Percentiles rank a stretch among this genome's conserved stretches.
Evolutionary conservation across 1,284 basidiomycete species (phyloP).

Genomic region (Ustilago lituana): DNA sequence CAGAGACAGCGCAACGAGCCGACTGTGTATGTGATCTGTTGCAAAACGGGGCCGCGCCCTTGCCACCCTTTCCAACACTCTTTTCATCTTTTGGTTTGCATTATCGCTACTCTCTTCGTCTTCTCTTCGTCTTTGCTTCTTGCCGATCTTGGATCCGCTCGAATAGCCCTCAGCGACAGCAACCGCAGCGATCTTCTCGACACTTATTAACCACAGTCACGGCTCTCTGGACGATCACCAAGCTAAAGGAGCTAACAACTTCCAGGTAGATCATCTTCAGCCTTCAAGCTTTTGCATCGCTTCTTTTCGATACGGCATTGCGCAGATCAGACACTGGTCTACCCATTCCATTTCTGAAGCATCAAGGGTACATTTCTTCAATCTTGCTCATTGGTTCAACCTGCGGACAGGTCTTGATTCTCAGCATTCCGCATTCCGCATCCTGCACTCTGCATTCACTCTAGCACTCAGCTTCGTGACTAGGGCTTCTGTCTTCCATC

Average conservation of each 20-base stretch:
- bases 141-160: constrained; percentile 4
- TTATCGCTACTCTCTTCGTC: not conserved
- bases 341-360: too few species aligned
- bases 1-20: not conserved
- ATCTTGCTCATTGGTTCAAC: too few species aligned
- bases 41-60: not conserved
- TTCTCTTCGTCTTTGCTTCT: constrained; percentile 2
- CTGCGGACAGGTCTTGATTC: too few species aligned
- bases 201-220: not conserved
- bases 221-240: constrained; percentile 1
- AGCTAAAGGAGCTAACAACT: not conserved
- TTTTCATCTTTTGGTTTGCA: not conserved
- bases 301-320: not conserved
- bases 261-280: not conserved
- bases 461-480: constrained; percentile 6
- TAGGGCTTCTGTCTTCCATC: not conserved
- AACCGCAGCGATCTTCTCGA: not conserved
- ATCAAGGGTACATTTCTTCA: too few species aligned
- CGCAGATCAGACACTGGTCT: not conserved
- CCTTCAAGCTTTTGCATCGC: constrained; percentile 4
- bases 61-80: constrained; percentile 6
- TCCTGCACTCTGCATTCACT: constrained; percentile 13
- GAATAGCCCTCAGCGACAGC: constrained; percentile 1
- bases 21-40: too few species aligned
- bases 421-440: not conserved